A percentile compares a stretch with the other conserved stretches of the same genome.
Evolutionary conservation across 148 eudicot genomes (phyloP).

Genomic region (Vaccinium darrowii): DNA sequence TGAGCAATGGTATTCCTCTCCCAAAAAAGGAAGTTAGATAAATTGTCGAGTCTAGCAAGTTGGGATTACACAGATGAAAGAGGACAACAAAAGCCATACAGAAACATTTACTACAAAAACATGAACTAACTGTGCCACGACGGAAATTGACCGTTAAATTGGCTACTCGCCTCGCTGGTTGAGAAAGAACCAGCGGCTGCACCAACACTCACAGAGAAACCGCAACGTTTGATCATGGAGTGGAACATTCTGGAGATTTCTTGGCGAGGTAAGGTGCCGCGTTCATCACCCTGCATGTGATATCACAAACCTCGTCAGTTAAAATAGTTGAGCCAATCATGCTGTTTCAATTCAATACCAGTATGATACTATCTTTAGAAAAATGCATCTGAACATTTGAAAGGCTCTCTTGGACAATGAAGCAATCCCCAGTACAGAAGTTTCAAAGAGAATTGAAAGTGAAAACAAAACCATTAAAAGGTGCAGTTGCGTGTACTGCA

Average conservation of each 20-base stretch:
- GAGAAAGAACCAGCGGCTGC: constrained; percentile 13
- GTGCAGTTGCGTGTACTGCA: background rate
- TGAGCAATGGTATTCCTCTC: background rate
- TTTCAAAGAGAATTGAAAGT: background rate
- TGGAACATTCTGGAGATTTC: constrained; percentile 23
- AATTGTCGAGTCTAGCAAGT: background rate
- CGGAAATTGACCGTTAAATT: background rate
- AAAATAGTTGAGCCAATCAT: background rate
- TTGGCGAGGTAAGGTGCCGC: constrained; percentile 41
- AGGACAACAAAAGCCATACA: background rate
- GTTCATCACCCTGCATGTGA: constrained; percentile 37
- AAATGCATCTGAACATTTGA: background rate
- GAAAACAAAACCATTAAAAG: background rate
- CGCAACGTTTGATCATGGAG: constrained; percentile 17
- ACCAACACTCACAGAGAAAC: constrained; percentile 19
- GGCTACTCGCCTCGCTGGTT: constrained; percentile 18
- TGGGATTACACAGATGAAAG: background rate
- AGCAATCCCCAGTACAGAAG: background rate
- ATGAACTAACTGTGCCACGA: background rate
- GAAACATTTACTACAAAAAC: constrained; percentile 13
- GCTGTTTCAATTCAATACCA: background rate
- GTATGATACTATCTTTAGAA: background rate
- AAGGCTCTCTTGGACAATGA: background rate
- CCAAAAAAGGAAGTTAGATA: background rate
- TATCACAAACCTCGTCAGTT: background rate